Base-by-base conservation (phyloP, 176 grass and related monocot species). In the Olyra latifolia region DNA sequence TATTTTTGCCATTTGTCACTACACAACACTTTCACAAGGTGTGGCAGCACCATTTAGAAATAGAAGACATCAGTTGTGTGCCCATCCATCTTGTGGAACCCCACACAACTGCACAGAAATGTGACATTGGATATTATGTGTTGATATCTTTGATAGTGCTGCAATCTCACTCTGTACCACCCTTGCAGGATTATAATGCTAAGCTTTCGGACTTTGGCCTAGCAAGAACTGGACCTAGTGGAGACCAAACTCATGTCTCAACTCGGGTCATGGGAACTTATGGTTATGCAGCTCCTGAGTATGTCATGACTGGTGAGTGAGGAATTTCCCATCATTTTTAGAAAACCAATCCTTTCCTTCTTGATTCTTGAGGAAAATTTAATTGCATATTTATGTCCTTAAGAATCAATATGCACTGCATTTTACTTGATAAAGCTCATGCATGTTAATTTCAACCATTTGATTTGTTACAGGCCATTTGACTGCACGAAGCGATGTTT, bases 121-220 rank as follows among this genome's bases (percentile, higher is more conserved):
- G 7, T 14, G 55, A 82, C 82, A 22, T 47, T 73, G n/a, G 52
- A 80, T 80, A 43, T 66, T 76, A 58, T 44, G 19, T 73, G 19
- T 81, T 70, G 65, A 11, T 63, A 38, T 57, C 8, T 43, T 59
- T 62, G 66, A 48, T 67, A 30, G 55, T 43, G 24, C 54, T 45
- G 39, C 20, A 45, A n/a, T 86, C 15, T 85, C 63, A 62, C 28
- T 75, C 68, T 85, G 69, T 43, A 45, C 69, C 15, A 7, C 13
- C 30, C 0, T 56, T 83, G 69, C 88, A 98, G 95, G 92, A 95
- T 41, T 95, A 98, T 77, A 98, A 98, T 88, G 95, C 92, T 35
- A 98, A 98, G 32, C 92, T 98, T 72, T 98, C 95, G 53, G 95
- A 98, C 85, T 98, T 98, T 78, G 95, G 95, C 68, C 92, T 98